A percentile compares a stretch with the other conserved stretches of the same genome.
These are phyloP conservation scores for Phymatotrichopsis omnivora DNA, from an alignment of 2,329 filamentous ascomycete species.

Conservation along the genomic window DNA sequence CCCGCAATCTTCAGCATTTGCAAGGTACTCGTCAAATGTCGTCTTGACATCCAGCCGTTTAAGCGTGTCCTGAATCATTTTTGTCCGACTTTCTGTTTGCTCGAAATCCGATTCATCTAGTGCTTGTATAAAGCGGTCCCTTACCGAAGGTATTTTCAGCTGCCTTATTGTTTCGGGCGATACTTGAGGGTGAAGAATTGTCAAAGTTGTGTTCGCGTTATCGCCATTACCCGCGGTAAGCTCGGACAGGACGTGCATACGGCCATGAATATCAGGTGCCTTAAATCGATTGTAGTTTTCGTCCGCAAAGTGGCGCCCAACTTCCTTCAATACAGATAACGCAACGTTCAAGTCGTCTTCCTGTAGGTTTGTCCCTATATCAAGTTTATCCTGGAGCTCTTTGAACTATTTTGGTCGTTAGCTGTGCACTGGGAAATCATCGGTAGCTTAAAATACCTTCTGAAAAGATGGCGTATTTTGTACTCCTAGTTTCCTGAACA, in stretches of 20 bases:
- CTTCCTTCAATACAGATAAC: conserved; percentile 29
- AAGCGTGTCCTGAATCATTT: conserved; percentile 33
- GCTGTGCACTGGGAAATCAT: too few species aligned
- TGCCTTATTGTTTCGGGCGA: conserved; percentile 12
- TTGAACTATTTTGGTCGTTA: conserved; percentile 9
- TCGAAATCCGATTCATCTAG: conserved; percentile 33
- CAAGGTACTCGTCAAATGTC: conserved; percentile 36
- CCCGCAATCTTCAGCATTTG: conserved; percentile 34
- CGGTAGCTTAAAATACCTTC: conserved; percentile 15
- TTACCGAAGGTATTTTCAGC: conserved; percentile 16
- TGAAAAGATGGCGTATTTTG: conserved; percentile 16
- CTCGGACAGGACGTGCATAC: conserved; percentile 11
- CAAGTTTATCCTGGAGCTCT: conserved; percentile 28
- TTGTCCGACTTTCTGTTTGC: conserved; percentile 32
- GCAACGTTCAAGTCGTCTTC: conserved; percentile 28
- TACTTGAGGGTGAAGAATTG: conserved; percentile 12
- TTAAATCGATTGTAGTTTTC: conserved; percentile 11
- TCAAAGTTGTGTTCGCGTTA: neutral
- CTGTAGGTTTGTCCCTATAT: conserved; percentile 21
- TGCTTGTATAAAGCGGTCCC: conserved; percentile 17
- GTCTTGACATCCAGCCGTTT: conserved; percentile 32
- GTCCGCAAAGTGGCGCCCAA: conserved; percentile 9
- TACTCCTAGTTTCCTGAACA: conserved; percentile 28
- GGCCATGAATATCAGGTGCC: conserved; percentile 18
- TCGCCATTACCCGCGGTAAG: conserved; percentile 19